Evolutionary conservation across 805 yeast genomes (phyloP).

Genomic region (Teunomyces panamensis): DNA sequence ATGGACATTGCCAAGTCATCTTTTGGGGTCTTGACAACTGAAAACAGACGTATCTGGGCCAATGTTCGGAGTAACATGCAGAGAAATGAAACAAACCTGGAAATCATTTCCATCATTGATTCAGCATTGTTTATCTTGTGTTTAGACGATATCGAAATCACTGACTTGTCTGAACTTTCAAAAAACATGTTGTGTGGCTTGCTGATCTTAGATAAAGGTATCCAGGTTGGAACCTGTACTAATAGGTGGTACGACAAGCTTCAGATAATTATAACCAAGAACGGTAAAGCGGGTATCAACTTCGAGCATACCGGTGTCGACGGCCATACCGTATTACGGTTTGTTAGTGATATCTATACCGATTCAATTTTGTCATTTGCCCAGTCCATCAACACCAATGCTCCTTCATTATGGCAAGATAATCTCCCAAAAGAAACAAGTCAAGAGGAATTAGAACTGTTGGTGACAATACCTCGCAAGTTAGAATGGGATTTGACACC

Average conservation of each 20-base stretch:
- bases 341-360: slow-evolving; percentile 86
- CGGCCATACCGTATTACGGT: slow-evolving; percentile 88
- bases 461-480: slow-evolving; percentile 74
- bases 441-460: slow-evolving; percentile 30
- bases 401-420: slow-evolving; percentile 67
- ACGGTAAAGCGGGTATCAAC: slow-evolving; percentile 90
- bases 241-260: slow-evolving; percentile 94
- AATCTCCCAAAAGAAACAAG: slow-evolving; percentile 11
- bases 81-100: slow-evolving; percentile 53
- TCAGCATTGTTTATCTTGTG: slow-evolving; percentile 80
- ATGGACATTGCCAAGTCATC: slow-evolving; percentile 70
- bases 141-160: slow-evolving; percentile 71
- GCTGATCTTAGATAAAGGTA: slow-evolving; percentile 73
- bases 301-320: slow-evolving; percentile 95
- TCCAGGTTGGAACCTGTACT: slow-evolving; percentile 91
- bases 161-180: slow-evolving; percentile 61
- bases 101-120: slow-evolving; percentile 73
- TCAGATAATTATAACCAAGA: slow-evolving; percentile 81
- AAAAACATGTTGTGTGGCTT: slow-evolving; percentile 88
- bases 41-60: slow-evolving; percentile 87
- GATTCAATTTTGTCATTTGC: slow-evolving; percentile 89
- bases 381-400: slow-evolving; percentile 68
- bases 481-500: slow-evolving; percentile 82
- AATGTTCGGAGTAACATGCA: slow-evolving; percentile 52
- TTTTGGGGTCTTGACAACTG: slow-evolving; percentile 88